Evolutionary conservation across 495 filamentous ascomycete species (phyloP).

Genomic region (Parathielavia appendiculata): DNA sequence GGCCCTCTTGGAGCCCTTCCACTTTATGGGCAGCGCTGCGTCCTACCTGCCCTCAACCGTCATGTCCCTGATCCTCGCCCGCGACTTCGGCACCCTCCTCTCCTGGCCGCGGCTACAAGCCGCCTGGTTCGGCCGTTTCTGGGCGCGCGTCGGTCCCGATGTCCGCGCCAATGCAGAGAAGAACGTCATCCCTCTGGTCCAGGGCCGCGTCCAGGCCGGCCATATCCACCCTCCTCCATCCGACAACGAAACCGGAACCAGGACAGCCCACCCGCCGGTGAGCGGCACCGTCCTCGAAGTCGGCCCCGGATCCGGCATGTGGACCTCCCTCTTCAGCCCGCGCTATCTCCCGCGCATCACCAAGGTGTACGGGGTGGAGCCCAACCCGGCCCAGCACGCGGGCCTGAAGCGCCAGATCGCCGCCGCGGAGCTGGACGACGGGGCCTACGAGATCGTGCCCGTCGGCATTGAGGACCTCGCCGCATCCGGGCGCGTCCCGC

Average conservation of each 20-base stretch:
- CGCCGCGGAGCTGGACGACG: slow-evolving; percentile 46
- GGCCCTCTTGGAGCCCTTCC: slow-evolving; percentile 35
- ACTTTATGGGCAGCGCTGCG: slow-evolving; percentile 36
- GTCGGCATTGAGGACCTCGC: slow-evolving; percentile 54
- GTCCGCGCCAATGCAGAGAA: slow-evolving; percentile 27
- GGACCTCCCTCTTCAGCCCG: slow-evolving; percentile 37
- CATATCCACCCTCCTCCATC: slow-evolving; percentile 2
- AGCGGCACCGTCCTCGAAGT: slow-evolving; percentile 42
- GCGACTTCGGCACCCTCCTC: slow-evolving; percentile 28
- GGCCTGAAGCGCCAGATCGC: slow-evolving; percentile 43
- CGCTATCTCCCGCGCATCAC: slow-evolving; percentile 31
- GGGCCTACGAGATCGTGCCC: slow-evolving; percentile 58
- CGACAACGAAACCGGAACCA: too few species aligned
- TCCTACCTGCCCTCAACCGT: slow-evolving; percentile 37
- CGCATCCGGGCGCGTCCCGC: slow-evolving; percentile 37
- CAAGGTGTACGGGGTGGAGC: slow-evolving; percentile 64
- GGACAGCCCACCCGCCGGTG: slow-evolving; percentile 24
- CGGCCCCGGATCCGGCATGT: slow-evolving; percentile 47
- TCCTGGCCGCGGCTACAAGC: slow-evolving; percentile 33
- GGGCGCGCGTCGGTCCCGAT: slow-evolving; percentile 38
- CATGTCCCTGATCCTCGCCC: slow-evolving; percentile 25
- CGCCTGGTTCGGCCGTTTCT: slow-evolving; percentile 49
- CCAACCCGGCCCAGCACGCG: slow-evolving; percentile 53
- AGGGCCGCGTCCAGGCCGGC: slow-evolving; percentile 33
- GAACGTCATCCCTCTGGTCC: slow-evolving; percentile 40